Percentiles rank a stretch among this genome's conserved stretches.
phyloP scores from a whole-genome alignment of 2,329 filamentous ascomycete genomes.

The Fusarium sp. region DNA sequence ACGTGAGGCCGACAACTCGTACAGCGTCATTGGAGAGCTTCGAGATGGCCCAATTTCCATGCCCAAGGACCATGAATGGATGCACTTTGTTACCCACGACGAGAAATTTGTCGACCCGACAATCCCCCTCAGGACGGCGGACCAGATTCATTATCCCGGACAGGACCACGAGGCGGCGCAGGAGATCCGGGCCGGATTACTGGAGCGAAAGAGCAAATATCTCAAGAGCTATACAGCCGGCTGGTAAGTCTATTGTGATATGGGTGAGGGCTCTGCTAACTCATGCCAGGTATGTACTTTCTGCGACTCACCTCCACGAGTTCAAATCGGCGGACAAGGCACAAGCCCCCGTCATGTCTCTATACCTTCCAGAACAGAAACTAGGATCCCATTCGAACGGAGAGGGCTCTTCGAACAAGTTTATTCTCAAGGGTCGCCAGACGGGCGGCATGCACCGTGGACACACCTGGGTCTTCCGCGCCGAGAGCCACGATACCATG shows the following conservation, averaged over 20 bases:
- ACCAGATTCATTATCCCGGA: conserved; percentile 91
- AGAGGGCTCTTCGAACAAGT: conserved; percentile 91
- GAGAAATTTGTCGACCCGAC: conserved; percentile 89
- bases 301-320: conserved; percentile 96
- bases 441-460: conserved; percentile 91
- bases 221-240: conserved; percentile 96
- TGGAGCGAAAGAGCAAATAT: conserved; percentile 99
- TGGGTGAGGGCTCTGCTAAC: conserved; percentile 7
- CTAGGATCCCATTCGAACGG: conserved; percentile 89
- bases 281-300: conserved; percentile 83
- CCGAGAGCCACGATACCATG: conserved; percentile 89
- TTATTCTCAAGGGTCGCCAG: conserved; percentile 96
- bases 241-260: conserved; percentile 69
- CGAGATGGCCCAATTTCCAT: conserved; percentile 88
- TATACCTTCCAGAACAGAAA: conserved; percentile 95
- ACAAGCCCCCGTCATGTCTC: conserved; percentile 93
- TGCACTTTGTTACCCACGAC: conserved; percentile 80
- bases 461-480: conserved; percentile 78
- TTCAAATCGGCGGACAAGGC: conserved; percentile 98
- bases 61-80: conserved; percentile 94
- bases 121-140: conserved; percentile 78
- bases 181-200: conserved; percentile 88
- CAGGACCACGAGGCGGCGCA: conserved; percentile 83
- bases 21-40: conserved; percentile 81
- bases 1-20: conserved; percentile 86